Evolutionary conservation across 441 rosid genomes (phyloP), one percentile per base, ranked within the genome.

Genomic region (Pelargonium myrrhifolium): DNA sequence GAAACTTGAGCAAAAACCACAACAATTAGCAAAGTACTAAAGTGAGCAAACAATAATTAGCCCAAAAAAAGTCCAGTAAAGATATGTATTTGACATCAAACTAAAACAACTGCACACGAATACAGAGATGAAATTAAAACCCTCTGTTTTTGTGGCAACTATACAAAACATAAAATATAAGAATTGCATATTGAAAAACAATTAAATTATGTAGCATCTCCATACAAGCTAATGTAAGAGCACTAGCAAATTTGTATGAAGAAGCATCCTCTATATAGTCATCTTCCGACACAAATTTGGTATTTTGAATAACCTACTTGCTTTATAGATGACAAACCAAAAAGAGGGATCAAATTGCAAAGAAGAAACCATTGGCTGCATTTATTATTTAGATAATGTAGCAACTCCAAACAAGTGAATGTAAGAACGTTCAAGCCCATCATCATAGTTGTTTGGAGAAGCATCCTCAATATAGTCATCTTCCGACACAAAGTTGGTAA

Each of bases 281-380:
- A 81, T 72, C 86, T 78, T 78, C 86, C 82, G 79, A 80, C 88
- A 84, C 84, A 82, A 80, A 78, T 0, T 51, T 3, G 76, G 82
- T 37, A 79, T 21, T 2, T 4, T 10, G 9, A 1, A 9, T 10
- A 77, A 81, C 80, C 51, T 64, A 77, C 67, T 81, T 80, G 81
- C 87, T 76, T 82, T 82, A 72, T 65, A 73, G 78, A 81, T 75
- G 79, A 81, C 85, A 26, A 18, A n/a, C 9, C 18, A 28, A 4
- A 10, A 11, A 20, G 22, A 10, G n/a, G 14, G n/a, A 18, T 0
- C 5, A 40, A 40, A 28, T 14, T 1, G 9, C 9, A n/a, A 45
- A 4, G 1, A 56, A 12, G 17, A 43, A 0, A 40, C 20, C 9
- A 9, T 20, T 6, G 9, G 26, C 7, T 20, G 6, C 10, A 18